phyloP scores from a whole-genome alignment of 345 rosid genomes.

The Combretum micranthum region DNA sequence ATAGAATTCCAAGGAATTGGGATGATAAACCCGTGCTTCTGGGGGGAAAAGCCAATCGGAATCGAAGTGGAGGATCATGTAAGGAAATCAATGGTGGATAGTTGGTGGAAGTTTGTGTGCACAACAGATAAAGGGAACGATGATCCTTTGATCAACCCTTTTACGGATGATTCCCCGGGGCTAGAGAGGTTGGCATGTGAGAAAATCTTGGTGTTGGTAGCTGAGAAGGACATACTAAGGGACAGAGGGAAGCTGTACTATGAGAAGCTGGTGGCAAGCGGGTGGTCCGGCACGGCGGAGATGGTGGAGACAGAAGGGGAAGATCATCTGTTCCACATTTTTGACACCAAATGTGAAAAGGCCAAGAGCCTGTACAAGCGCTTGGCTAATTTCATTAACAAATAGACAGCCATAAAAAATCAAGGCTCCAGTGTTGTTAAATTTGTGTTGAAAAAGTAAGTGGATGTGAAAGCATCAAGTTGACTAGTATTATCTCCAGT shows the following conservation, averaged over 20 bases:
- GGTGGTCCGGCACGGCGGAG: conserved; percentile 49
- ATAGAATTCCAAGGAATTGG: conserved; percentile 45
- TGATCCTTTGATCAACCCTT: conserved; percentile 73
- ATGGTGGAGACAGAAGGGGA: conserved; percentile 48
- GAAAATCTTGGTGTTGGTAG: conserved; percentile 40
- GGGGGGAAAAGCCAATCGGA: conserved; percentile 58
- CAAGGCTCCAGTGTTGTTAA: too few relatives aligned
- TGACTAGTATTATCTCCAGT: background rate
- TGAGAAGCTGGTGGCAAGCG: conserved; percentile 36
- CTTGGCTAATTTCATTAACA: conserved; percentile 42
- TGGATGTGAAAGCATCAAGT: background rate
- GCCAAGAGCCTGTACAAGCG: conserved; percentile 36
- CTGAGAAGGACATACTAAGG: conserved; percentile 54
- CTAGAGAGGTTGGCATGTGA: conserved; percentile 40
- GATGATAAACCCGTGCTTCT: conserved; percentile 72
- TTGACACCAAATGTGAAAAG: conserved; percentile 39
- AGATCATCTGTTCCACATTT: conserved; percentile 67
- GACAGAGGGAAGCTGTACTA: conserved; percentile 55
- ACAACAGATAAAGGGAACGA: conserved; percentile 63
- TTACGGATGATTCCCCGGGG: conserved; percentile 41
- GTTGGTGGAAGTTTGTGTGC: conserved; percentile 74
- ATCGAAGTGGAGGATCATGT: conserved; percentile 30
- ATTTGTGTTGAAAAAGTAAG: background rate
- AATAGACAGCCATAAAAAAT: too few relatives aligned
- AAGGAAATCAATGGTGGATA: conserved; percentile 60